A percentile compares a stretch with the other conserved stretches of the same genome.
Evolutionary conservation across 2,329 filamentous ascomycete species (phyloP).

Genomic region (Fusarium newnesense): DNA sequence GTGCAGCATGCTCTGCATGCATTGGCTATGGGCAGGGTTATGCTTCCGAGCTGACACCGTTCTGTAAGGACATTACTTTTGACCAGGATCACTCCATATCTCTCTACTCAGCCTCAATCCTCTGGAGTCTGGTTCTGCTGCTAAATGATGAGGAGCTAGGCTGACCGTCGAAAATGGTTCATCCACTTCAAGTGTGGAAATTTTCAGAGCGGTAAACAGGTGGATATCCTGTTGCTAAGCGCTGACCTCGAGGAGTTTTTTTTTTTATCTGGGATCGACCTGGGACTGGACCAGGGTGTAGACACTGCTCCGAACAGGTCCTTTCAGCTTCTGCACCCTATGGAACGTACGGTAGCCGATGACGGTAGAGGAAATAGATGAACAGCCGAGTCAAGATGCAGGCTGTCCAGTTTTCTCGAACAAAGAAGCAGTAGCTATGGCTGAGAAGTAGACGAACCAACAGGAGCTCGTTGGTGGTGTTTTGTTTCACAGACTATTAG

Average conservation of each 20-base stretch:
- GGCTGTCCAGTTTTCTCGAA: neutral
- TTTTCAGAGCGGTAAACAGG: conserved; percentile 13
- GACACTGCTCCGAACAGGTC: neutral
- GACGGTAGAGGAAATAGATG: neutral
- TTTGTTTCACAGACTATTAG: conserved; percentile 7
- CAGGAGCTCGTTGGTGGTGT: conserved; percentile 15
- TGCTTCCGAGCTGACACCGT: conserved; percentile 15
- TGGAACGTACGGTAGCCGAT: conserved; percentile 1
- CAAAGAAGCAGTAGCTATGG: conserved; percentile 7
- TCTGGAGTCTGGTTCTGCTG: conserved; percentile 6
- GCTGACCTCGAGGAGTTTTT: conserved; percentile 27
- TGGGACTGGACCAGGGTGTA: conserved; percentile 13
- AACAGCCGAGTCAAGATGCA: neutral
- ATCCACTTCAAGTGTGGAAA: conserved; percentile 2
- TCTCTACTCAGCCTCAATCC: conserved; percentile 31
- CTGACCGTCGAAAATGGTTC: neutral
- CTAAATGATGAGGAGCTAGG: neutral
- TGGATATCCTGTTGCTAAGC: conserved; percentile 10
- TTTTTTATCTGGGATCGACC: conserved; percentile 3
- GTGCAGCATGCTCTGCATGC: conserved; percentile 22
- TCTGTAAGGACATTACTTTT: conserved; percentile 1
- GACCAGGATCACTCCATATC: conserved; percentile 11
- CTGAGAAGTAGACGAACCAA: conserved; percentile 20
- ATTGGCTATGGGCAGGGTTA: conserved; percentile 22
- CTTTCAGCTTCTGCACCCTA: neutral